phyloP scores from a whole-genome alignment of 2,329 filamentous ascomycete genomes.

The Thielaviopsis ethacetica region DNA sequence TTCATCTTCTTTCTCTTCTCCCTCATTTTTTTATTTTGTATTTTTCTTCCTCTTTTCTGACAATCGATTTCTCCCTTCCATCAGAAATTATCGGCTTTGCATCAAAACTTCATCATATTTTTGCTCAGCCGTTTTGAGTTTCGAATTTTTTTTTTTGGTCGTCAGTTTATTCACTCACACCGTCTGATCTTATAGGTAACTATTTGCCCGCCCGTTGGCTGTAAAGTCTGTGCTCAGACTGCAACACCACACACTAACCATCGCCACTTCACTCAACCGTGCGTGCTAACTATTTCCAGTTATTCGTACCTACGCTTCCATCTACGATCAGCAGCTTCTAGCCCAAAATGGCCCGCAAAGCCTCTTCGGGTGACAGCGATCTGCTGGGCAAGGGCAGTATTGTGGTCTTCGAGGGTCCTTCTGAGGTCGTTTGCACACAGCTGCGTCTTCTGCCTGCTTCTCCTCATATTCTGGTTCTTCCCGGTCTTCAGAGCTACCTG shows the following conservation, averaged over 20 bases:
- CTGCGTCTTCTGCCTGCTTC: constrained; percentile 43
- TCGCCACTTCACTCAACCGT: not conserved
- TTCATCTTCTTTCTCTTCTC: constrained; percentile 18
- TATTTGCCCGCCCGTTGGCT: not conserved
- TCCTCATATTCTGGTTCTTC: constrained; percentile 39
- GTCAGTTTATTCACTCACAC: not conserved
- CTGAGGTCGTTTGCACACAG: constrained; percentile 39
- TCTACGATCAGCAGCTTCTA: constrained; percentile 21
- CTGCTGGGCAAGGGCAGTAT: constrained; percentile 28
- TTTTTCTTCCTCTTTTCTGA: not conserved
- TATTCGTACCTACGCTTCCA: constrained; percentile 11
- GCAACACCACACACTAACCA: not conserved
- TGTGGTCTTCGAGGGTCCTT: constrained; percentile 43
- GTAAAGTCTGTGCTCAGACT: not conserved
- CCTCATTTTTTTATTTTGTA: not conserved
- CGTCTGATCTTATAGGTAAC: not conserved
- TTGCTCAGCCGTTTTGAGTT: not conserved
- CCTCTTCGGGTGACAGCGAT: constrained; percentile 4
- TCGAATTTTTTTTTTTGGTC: too few species aligned
- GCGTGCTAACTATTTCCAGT: constrained; percentile 22
- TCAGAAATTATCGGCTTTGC: not conserved
- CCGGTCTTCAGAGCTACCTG: constrained; percentile 32
- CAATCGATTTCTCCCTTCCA: not conserved
- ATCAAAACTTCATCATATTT: not conserved
- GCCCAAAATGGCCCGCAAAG: constrained; percentile 32